Evolutionary conservation across 140 eudicot species (phyloP).

Genomic region (Ambrosia hybrid): DNA sequence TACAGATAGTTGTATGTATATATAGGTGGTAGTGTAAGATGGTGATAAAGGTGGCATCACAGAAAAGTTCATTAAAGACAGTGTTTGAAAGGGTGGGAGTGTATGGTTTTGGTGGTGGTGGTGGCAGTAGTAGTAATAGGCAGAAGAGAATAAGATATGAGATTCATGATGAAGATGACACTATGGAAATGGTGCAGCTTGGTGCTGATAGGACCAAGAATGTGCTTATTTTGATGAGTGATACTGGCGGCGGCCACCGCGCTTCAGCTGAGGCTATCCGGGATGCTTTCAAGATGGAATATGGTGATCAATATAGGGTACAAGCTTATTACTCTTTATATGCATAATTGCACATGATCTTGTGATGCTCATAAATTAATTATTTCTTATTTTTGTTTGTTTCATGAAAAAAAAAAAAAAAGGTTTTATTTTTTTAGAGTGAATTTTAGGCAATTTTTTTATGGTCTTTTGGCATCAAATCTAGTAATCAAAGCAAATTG

Average conservation of each 20-base stretch:
- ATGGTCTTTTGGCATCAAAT: background rate
- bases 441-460: background rate
- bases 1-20: constrained; percentile 23
- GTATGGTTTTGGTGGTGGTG: constrained; percentile 40
- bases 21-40: constrained; percentile 37
- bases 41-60: constrained; percentile 39
- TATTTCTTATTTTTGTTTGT: no score
- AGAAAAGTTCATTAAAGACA: constrained; percentile 41
- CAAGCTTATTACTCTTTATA: background rate
- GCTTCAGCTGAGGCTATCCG: constrained; percentile 91
- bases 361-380: constrained; percentile 7
- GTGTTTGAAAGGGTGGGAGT: constrained; percentile 70
- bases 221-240: constrained; percentile 86
- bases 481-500: no score
- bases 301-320: constrained; percentile 76
- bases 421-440: background rate
- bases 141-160: constrained; percentile 39
- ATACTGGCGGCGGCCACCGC: constrained; percentile 89
- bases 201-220: constrained; percentile 77
- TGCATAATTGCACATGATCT: background rate
- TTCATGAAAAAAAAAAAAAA: no score
- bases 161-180: constrained; percentile 43
- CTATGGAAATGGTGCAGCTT: constrained; percentile 73
- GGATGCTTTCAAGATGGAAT: constrained; percentile 76
- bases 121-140: constrained; percentile 6